phyloP scores from a whole-genome alignment of 139 green algal species.

The Parachlorella kessleri region DNA sequence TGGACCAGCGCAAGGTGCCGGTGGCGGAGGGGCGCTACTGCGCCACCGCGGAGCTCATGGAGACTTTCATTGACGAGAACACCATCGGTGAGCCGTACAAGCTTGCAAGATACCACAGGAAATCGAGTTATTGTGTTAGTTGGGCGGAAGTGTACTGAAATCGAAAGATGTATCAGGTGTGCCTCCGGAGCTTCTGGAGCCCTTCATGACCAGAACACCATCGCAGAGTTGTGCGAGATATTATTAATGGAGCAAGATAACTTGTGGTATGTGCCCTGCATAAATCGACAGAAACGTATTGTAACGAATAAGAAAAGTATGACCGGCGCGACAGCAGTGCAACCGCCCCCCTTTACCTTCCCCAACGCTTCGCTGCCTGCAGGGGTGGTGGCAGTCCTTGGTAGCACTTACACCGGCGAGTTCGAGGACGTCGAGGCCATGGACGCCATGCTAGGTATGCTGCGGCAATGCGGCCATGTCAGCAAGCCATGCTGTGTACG shows the following conservation, averaged over 20 bases:
- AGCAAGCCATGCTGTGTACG: not conserved
- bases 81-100: slow-evolving; percentile 75
- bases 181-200: too few species aligned
- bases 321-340: too few species aligned
- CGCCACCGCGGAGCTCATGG: slow-evolving; percentile 35
- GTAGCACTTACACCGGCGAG: slow-evolving; percentile 72
- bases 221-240: not conserved
- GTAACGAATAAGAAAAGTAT: not conserved
- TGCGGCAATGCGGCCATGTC: not conserved
- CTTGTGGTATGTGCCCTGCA: not conserved
- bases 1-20: slow-evolving; percentile 52
- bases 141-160: too few species aligned
- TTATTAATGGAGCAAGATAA: not conserved
- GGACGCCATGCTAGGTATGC: slow-evolving; percentile 39
- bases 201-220: too few species aligned
- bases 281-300: not conserved
- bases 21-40: slow-evolving; percentile 38
- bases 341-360: not conserved
- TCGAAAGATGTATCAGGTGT: too few species aligned
- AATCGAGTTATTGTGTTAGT: too few species aligned
- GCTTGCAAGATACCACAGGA: too few species aligned
- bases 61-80: slow-evolving; percentile 60
- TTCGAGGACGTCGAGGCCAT: slow-evolving; percentile 68
- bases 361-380: not conserved
- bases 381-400: slow-evolving; percentile 60